phyloP scores from a whole-genome alignment of 208 protist genomes.

The Tetramitus jugosus region DNA sequence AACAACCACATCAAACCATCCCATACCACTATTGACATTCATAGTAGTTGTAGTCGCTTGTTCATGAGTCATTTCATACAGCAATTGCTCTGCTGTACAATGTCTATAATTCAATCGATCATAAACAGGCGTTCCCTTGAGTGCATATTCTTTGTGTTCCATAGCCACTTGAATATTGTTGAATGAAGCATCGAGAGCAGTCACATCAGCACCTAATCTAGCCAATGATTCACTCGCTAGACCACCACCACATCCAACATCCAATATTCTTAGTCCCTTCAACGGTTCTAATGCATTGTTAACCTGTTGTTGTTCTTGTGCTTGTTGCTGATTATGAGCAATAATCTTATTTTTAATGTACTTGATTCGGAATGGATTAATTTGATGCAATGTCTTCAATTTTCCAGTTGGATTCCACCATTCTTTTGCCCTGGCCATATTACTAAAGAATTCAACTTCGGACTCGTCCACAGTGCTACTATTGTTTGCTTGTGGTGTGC shows the following conservation, averaged over 20 bases:
- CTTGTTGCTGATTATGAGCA: neutral
- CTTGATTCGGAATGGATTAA: slow-evolving; percentile 74
- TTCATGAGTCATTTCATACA: slow-evolving; percentile 31
- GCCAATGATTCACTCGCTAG: slow-evolving; percentile 72
- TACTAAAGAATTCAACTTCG: slow-evolving; percentile 5
- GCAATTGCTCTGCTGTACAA: neutral
- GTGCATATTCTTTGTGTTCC: slow-evolving; percentile 23
- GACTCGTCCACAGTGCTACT: neutral
- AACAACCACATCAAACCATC: slow-evolving; percentile 77
- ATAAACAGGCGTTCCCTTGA: neutral
- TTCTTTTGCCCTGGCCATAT: slow-evolving; percentile 20
- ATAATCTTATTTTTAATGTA: slow-evolving; percentile 45
- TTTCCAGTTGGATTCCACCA: slow-evolving; percentile 74
- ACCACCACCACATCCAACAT: slow-evolving; percentile 80
- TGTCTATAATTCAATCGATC: slow-evolving; percentile 21
- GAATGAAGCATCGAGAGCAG: slow-evolving; percentile 71
- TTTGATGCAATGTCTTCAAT: slow-evolving; percentile 71
- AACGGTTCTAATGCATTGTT: slow-evolving; percentile 29
- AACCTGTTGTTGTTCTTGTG: neutral
- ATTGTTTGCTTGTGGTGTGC: too few relatives aligned
- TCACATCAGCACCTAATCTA: slow-evolving; percentile 66
- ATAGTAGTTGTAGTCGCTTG: slow-evolving; percentile 54
- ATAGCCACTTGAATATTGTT: slow-evolving; percentile 66
- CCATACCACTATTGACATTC: slow-evolving; percentile 36
- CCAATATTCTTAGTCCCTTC: slow-evolving; percentile 55